Conservation (phyloP, 805 yeast genomes). For the Cyberlindnera samutprakarnensis region DNA sequence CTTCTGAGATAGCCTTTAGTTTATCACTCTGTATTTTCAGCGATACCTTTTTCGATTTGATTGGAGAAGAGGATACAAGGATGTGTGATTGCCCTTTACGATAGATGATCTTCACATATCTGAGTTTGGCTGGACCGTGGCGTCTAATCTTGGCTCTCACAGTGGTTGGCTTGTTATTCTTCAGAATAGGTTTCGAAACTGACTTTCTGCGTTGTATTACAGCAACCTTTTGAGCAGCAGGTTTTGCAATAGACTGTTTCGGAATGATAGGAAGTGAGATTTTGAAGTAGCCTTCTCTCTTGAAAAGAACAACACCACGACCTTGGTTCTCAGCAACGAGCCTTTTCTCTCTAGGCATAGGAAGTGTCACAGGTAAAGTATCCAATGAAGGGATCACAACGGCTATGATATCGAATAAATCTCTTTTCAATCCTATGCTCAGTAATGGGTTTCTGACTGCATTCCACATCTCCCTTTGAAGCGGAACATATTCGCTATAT, state of each 20-base stretch:
- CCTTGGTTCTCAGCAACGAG: slow-evolving; percentile 53
- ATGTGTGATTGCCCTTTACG: slow-evolving; percentile 29
- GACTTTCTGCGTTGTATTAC: too few relatives aligned
- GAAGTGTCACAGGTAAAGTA: slow-evolving; percentile 51
- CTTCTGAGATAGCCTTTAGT: slow-evolving; percentile 1
- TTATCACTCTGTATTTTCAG: slow-evolving; percentile 4
- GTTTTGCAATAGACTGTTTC: too few relatives aligned
- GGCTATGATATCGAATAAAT: slow-evolving; percentile 55
- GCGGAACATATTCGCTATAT: slow-evolving; percentile 44
- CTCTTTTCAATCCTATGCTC: slow-evolving; percentile 51
- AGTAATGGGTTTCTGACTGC: slow-evolving; percentile 54
- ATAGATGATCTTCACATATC: slow-evolving; percentile 36
- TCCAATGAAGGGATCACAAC: slow-evolving; percentile 59
- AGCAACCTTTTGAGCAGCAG: too few relatives aligned
- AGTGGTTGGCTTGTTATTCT: too few relatives aligned
- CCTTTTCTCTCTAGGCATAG: slow-evolving; percentile 61
- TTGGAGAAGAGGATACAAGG: slow-evolving; percentile 36
- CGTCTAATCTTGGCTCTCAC: slow-evolving; percentile 17
- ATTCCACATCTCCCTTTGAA: slow-evolving; percentile 60
- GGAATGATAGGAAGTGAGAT: too few relatives aligned
- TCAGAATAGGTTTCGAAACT: too few relatives aligned
- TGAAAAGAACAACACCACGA: slow-evolving; percentile 48
- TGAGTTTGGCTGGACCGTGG: slow-evolving; percentile 22
- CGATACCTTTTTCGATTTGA: slow-evolving; percentile 15
- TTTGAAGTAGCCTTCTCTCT: slow-evolving; percentile 37